Base-by-base conservation (phyloP, 2,329 filamentous ascomycete genomes). In the Neonectria punicea region DNA sequence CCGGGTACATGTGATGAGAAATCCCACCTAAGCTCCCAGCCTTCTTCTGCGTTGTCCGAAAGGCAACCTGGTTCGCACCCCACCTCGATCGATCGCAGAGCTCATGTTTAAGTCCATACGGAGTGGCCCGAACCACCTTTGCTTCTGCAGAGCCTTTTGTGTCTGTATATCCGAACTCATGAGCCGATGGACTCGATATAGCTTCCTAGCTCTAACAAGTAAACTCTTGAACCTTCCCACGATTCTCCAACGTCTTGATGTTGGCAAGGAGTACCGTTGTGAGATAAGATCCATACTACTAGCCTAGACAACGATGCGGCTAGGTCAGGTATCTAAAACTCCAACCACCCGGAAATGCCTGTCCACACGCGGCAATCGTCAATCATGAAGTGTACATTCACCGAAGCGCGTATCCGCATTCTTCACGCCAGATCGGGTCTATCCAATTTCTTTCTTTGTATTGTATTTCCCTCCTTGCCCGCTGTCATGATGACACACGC, bases 41-140 rank as follows among this genome's bases (percentile, higher is more conserved):
- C 51, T 62, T 53, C 36, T 57, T 53, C 36, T 57, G 32, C 41
- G 36, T 53, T 54, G 53, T 51, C 53, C 46, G 34, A 51, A 30
- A 46, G 51, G 51, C 39, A 30, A 30, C 59, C 43, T 39, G 20
- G 41, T 57, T 46, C 34, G 53, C 53, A 36, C 46, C 34, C 51
- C 51, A 41, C 28, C 30, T 66, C 61, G 63, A 67, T 68, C 65
- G 61, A 67, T 71, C 67, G 65, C 65, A 68, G 67, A 43, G 44
- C 56, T 60, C 41, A 49, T 50, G 18, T 58, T 25, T 34, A 49
- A 57, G 39, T 47, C 18, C 28, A 14, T 28, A 43, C 39, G 39
- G 39, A 43, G 39, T 43, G 39, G n/a, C n/a, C 39, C n/a, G 39
- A 10, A 43, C n/a, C n/a, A 20, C 39, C 25, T 34, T 47, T 34